phyloP scores from a whole-genome alignment of 2,329 filamentous ascomycete genomes.

The Amesomyces nigricolor region DNA sequence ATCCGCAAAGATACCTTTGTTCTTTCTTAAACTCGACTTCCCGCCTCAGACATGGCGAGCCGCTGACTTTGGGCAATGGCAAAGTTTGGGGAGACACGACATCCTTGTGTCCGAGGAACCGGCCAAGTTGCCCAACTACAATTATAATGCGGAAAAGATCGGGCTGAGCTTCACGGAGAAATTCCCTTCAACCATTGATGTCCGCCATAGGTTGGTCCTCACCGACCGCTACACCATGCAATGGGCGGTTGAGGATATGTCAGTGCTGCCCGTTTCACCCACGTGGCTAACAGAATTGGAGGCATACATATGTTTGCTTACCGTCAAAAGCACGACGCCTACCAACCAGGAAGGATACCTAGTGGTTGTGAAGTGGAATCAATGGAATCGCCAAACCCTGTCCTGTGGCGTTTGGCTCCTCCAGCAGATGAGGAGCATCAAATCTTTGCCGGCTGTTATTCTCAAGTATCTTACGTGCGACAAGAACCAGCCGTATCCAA shows the following conservation, averaged over 20 bases:
- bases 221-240: no score
- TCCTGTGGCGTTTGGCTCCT: not conserved
- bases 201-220: no score
- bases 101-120: not conserved
- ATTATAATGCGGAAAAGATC: not conserved
- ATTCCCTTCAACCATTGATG: no score
- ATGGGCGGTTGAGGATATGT: no score
- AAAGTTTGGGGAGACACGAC: not conserved
- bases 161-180: not conserved
- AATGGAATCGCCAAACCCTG: not conserved
- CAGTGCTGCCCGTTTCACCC: no score
- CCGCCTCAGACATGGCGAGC: not conserved
- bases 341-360: not conserved
- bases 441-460: no score
- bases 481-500: not conserved
- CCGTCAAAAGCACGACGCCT: not conserved
- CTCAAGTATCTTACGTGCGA: not conserved
- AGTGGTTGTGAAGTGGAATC: not conserved
- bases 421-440: not conserved
- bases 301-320: not conserved
- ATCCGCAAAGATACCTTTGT: not conserved
- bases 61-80: not conserved
- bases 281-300: not conserved
- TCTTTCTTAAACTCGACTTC: not conserved
- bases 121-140: no score